Evolutionary conservation across 495 filamentous ascomycete genomes (phyloP).

Genomic region (Aspergillus biplanus): DNA sequence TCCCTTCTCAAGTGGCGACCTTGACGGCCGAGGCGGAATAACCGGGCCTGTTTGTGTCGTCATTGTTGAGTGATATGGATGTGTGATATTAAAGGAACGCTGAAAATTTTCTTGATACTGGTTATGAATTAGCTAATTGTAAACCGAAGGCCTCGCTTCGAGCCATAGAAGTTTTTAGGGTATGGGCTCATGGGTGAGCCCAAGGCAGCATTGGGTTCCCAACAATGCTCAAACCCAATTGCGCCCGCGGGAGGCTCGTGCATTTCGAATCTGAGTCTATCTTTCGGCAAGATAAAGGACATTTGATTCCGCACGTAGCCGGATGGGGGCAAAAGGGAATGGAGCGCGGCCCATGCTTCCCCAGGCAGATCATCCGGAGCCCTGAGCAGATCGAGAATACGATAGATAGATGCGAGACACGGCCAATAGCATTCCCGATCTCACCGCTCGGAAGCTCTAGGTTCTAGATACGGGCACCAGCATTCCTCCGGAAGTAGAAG

Average conservation of each 20-base stretch:
- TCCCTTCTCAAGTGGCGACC: slow-evolving; percentile 49
- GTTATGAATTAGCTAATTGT: slow-evolving; percentile 1
- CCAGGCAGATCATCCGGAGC: slow-evolving; percentile 8
- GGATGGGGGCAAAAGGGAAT: neutral
- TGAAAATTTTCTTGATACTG: slow-evolving; percentile 3
- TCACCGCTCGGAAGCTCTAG: slow-evolving; percentile 11
- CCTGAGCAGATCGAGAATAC: slow-evolving; percentile 6
- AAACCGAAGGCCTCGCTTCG: neutral
- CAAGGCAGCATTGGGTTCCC: slow-evolving; percentile 14
- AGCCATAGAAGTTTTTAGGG: slow-evolving; percentile 2
- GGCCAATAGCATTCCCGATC: slow-evolving; percentile 15
- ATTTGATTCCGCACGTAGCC: neutral
- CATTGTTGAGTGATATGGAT: slow-evolving; percentile 35
- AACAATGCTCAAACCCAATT: slow-evolving; percentile 1
- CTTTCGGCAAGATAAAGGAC: neutral
- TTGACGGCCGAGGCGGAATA: slow-evolving; percentile 55
- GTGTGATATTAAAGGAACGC: slow-evolving; percentile 12
- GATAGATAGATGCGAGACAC: slow-evolving; percentile 16
- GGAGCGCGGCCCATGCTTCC: slow-evolving; percentile 3
- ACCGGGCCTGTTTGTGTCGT: slow-evolving; percentile 48
- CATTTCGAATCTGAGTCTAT: neutral
- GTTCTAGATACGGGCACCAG: slow-evolving; percentile 5
- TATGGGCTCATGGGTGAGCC: slow-evolving; percentile 4
- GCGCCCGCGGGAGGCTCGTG: slow-evolving; percentile 1
- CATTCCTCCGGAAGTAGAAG: slow-evolving; percentile 5